These are phyloP conservation scores for Pholiota adiposa DNA, from an alignment of 1,284 basidiomycete genomes.

Conservation along the genomic window DNA sequence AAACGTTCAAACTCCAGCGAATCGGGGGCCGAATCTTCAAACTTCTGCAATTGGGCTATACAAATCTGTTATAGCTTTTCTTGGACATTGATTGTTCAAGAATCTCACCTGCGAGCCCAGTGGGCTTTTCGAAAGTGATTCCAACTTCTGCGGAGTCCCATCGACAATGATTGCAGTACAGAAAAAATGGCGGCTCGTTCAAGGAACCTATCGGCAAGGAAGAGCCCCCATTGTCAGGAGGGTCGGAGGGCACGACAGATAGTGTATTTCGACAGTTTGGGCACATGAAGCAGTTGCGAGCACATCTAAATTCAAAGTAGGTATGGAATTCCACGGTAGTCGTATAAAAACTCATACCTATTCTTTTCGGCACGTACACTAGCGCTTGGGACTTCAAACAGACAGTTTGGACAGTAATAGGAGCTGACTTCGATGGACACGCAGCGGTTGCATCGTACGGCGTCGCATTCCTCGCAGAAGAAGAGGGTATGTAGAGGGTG, in stretches of 20 bases:
- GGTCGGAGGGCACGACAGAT: constrained; percentile 86
- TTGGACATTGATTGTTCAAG: not conserved
- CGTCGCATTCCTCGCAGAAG: constrained; percentile 99
- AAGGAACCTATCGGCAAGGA: constrained; percentile 55
- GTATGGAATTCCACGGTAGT: too few relatives aligned
- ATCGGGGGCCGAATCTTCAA: constrained; percentile 84
- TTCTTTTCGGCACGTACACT: constrained; percentile 97
- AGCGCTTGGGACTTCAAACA: constrained; percentile 98
- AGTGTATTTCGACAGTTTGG: constrained; percentile 91
- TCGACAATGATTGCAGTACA: constrained; percentile 90
- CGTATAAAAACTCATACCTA: constrained; percentile 52
- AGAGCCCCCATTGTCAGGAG: constrained; percentile 63
- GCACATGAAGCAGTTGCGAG: constrained; percentile 96
- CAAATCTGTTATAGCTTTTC: not conserved
- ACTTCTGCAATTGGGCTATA: constrained; percentile 86
- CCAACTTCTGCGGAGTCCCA: constrained; percentile 94
- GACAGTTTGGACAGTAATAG: constrained; percentile 97
- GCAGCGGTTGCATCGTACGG: constrained; percentile 91
- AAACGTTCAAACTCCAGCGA: constrained; percentile 88
- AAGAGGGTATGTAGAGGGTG: constrained; percentile 87
- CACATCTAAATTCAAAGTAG: constrained; percentile 67
- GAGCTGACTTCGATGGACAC: constrained; percentile 92
- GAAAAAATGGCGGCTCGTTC: constrained; percentile 87
- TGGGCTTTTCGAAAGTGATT: constrained; percentile 95
- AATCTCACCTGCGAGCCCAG: constrained; percentile 82